A percentile compares a stretch with the other conserved stretches of the same genome.
Evolutionary conservation across 345 rosid species (phyloP).

Genomic region (Salix viminalis): DNA sequence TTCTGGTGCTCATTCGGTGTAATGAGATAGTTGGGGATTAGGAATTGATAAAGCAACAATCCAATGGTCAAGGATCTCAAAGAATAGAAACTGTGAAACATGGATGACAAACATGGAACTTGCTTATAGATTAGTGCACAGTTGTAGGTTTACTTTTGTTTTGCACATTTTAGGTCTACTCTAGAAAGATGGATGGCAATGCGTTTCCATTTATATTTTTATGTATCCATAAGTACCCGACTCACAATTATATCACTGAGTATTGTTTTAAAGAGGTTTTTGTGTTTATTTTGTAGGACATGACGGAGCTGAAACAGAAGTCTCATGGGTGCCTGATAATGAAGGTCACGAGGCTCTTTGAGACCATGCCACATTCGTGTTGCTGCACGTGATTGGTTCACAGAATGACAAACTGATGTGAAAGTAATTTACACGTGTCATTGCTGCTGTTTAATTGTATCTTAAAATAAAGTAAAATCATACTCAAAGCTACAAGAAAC

Average conservation of each 20-base stretch:
- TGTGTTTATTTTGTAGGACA: slow-evolving; percentile 19
- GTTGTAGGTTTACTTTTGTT: no score
- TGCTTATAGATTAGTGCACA: no score
- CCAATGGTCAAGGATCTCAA: no score
- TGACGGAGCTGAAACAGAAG: background rate
- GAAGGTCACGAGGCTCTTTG: slow-evolving; percentile 21
- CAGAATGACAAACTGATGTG: background rate
- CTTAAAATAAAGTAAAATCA: background rate
- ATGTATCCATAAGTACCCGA: background rate
- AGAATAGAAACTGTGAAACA: no score
- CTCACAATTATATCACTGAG: background rate
- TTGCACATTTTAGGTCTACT: no score
- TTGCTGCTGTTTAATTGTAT: background rate
- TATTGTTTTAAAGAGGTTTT: background rate
- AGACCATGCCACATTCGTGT: background rate
- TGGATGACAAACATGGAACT: no score
- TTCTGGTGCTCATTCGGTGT: no score
- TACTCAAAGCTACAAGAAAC: no score
- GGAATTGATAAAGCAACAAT: no score
- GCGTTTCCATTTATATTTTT: no score
- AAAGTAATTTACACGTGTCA: background rate
- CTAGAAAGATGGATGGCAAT: no score
- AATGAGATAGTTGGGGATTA: no score
- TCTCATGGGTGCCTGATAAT: slow-evolving; percentile 7
- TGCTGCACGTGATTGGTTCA: background rate